Conservation (phyloP, 1,139 yeast species). For the Sugiyamaella pinicola region DNA sequence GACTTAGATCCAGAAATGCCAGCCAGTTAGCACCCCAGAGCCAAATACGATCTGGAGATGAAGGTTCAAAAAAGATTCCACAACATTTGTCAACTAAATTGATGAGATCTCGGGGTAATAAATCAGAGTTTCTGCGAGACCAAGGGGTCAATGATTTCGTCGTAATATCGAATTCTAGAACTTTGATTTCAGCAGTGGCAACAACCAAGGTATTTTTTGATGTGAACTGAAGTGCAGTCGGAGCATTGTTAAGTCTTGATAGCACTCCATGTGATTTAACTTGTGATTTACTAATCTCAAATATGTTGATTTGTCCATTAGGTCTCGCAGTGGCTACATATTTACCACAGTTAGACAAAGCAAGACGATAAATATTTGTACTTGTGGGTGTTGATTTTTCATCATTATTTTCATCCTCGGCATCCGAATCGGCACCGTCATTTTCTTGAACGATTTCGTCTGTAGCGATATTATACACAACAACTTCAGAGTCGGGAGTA, state of each 20-base stretch:
- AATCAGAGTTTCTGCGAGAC: conserved; percentile 77
- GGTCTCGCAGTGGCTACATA: conserved; percentile 59
- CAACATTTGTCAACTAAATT: conserved; percentile 68
- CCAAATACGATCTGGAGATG: conserved; percentile 60
- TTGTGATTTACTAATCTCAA: conserved; percentile 38
- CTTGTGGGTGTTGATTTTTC: conserved; percentile 24
- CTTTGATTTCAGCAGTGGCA: conserved; percentile 71
- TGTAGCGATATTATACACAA: conserved; percentile 48
- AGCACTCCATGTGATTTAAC: conserved; percentile 30
- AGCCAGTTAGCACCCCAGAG: conserved; percentile 88
- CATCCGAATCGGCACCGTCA: conserved; percentile 39
- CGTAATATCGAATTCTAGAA: conserved; percentile 63
- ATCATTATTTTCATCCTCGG: conserved; percentile 49
- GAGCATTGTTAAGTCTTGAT: conserved; percentile 54
- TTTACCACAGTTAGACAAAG: conserved; percentile 50
- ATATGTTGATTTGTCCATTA: conserved; percentile 66
- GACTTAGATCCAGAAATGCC: conserved; percentile 66
- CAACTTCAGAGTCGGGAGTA: conserved; percentile 67
- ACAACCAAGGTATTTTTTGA: conserved; percentile 57
- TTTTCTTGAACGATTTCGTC: conserved; percentile 25
- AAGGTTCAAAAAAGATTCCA: conserved; percentile 59
- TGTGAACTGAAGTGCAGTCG: conserved; percentile 66
- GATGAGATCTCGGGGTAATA: conserved; percentile 67
- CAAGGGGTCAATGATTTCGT: conserved; percentile 59
- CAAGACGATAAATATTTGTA: conserved; percentile 50